Evolutionary conservation across 768 basidiomycete species (phyloP).

Genomic region (Boletus pseudo-olivaceus): DNA sequence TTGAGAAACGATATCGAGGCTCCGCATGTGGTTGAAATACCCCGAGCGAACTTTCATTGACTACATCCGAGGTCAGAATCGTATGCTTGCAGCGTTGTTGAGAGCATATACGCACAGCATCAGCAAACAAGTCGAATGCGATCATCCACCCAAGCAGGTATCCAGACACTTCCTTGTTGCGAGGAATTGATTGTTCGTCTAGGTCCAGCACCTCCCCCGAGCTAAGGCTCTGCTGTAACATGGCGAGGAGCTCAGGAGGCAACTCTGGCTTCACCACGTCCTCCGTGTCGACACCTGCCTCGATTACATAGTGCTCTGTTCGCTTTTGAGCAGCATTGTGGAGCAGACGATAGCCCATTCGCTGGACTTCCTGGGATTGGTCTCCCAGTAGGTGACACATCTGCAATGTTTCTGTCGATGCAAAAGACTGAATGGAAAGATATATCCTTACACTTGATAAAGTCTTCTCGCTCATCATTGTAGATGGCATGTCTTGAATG

Average conservation of each 20-base stretch:
- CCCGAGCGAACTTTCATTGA: constrained; percentile 81
- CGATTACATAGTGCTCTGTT: constrained; percentile 83
- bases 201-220: constrained; percentile 38
- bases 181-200: constrained; percentile 36
- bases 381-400: constrained; percentile 80
- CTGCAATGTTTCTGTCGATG: constrained; percentile 36
- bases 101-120: constrained; percentile 58
- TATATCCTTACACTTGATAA: constrained; percentile 52
- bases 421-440: background rate
- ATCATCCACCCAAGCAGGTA: constrained; percentile 88
- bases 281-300: constrained; percentile 77
- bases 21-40: constrained; percentile 85
- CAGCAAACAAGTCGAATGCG: constrained; percentile 77
- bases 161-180: constrained; percentile 48
- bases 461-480: constrained; percentile 60
- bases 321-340: constrained; percentile 64
- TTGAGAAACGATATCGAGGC: constrained; percentile 56
- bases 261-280: constrained; percentile 49
- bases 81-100: too few relatives aligned
- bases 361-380: constrained; percentile 60
- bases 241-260: constrained; percentile 61
- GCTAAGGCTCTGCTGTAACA: constrained; percentile 51
- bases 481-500: constrained; percentile 59
- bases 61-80: constrained; percentile 37
- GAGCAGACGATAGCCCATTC: constrained; percentile 73